Evolutionary conservation across 1,139 yeast species (phyloP).

Genomic region (Geotrichum phurueaensis): DNA sequence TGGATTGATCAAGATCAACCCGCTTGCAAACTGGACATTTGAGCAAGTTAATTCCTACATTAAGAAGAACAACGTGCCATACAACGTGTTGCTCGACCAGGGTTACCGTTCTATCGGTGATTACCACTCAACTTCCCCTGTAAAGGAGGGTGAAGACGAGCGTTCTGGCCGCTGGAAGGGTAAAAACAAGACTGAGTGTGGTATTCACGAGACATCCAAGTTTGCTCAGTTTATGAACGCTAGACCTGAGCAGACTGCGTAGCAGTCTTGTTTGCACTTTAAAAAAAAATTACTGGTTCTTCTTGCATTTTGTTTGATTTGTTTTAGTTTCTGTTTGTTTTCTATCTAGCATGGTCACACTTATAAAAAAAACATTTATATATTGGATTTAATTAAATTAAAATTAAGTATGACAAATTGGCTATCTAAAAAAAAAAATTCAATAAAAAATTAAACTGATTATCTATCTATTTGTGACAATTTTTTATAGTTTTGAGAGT

Average conservation of each 20-base stretch:
- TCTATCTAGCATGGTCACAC: not conserved
- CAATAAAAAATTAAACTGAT: too few relatives aligned
- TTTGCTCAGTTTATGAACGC: conserved; percentile 52
- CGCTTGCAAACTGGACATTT: conserved; percentile 81
- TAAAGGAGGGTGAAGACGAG: conserved; percentile 87
- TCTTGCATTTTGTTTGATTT: not conserved
- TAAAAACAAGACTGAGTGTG: conserved; percentile 87
- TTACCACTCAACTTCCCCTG: conserved; percentile 91
- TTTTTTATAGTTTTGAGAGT: too few relatives aligned
- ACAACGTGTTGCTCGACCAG: conserved; percentile 71
- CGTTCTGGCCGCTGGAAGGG: conserved; percentile 98
- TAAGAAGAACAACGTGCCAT: conserved; percentile 68
- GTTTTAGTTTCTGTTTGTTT: not conserved
- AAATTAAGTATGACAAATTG: not conserved
- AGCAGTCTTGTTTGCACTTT: not conserved
- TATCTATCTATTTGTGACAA: too few relatives aligned
- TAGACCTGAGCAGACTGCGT: conserved; percentile 12
- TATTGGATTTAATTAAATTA: not conserved
- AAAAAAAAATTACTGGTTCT: not conserved
- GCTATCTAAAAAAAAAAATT: too few relatives aligned
- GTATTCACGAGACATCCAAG: conserved; percentile 76
- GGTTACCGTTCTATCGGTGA: conserved; percentile 94
- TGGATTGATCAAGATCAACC: conserved; percentile 78
- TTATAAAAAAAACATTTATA: too few relatives aligned
- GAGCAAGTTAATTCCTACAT: conserved; percentile 64